These are phyloP conservation scores for Dimargaris cristalligena DNA, from an alignment of 192 early-diverging fungal species.

Conservation along the genomic window DNA sequence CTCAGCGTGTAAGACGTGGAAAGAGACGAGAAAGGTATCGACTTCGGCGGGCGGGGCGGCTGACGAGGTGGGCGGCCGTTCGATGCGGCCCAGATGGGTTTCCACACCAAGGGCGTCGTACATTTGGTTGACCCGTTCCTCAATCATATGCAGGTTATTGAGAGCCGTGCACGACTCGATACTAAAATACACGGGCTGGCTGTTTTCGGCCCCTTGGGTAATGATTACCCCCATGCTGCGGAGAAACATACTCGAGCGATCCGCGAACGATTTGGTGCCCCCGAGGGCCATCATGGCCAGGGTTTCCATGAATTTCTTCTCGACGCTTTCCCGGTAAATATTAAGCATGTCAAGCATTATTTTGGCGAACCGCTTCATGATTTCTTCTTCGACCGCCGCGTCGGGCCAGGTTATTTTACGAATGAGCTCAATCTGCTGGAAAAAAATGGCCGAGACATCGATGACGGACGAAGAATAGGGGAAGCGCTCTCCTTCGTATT, in stretches of 20 bases:
- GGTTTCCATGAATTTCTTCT: slow-evolving; percentile 22
- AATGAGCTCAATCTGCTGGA: slow-evolving; percentile 23
- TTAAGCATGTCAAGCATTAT: slow-evolving; percentile 21
- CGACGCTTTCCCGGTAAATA: slow-evolving; percentile 24
- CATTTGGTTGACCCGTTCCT: slow-evolving; percentile 24
- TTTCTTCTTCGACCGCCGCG: slow-evolving; percentile 21
- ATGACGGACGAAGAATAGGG: slow-evolving; percentile 29
- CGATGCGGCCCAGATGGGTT: slow-evolving; percentile 11
- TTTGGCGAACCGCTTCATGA: slow-evolving; percentile 27
- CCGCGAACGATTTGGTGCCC: background rate
- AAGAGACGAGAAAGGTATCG: slow-evolving; percentile 35
- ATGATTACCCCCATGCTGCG: slow-evolving; percentile 3
- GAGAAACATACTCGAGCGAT: slow-evolving; percentile 1
- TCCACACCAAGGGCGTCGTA: slow-evolving; percentile 25
- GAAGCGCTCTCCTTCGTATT: background rate
- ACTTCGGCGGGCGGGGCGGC: slow-evolving; percentile 12
- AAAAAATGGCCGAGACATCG: slow-evolving; percentile 25
- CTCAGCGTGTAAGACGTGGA: slow-evolving; percentile 52
- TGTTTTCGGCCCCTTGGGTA: slow-evolving; percentile 18
- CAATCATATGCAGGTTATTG: slow-evolving; percentile 25
- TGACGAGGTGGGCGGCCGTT: slow-evolving; percentile 10
- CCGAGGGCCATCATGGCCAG: slow-evolving; percentile 17
- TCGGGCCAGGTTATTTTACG: slow-evolving; percentile 27
- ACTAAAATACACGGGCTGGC: slow-evolving; percentile 18
- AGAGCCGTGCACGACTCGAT: slow-evolving; percentile 25